phyloP scores from a whole-genome alignment of 31 red algal genomes.

The Odonthalia washingtoniensis region DNA sequence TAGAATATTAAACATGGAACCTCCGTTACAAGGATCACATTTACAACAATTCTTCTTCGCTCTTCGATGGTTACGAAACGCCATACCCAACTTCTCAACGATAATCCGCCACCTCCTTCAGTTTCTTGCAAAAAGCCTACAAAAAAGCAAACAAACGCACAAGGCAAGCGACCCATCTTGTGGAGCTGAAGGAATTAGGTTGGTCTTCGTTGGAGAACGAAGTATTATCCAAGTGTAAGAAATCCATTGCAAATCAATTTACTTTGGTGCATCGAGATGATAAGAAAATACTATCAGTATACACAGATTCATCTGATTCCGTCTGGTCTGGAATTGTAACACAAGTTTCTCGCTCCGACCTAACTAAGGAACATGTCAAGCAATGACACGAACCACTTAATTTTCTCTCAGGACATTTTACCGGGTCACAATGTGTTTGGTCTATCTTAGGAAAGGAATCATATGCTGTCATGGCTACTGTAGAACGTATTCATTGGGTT shows the following conservation, averaged over 20 bases:
- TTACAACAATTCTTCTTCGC: background rate
- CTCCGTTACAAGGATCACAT: background rate
- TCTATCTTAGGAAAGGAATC: background rate
- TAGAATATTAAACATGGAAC: background rate
- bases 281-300: conserved; percentile 5
- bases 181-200: background rate
- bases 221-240: background rate
- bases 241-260: background rate
- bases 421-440: background rate
- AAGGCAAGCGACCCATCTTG: background rate
- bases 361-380: background rate
- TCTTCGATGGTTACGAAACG: background rate
- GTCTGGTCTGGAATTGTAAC: conserved; percentile 33
- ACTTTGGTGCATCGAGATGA: background rate
- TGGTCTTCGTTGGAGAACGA: background rate
- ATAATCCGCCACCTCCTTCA: background rate
- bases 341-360: background rate
- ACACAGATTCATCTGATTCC: conserved; percentile 18
- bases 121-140: background rate
- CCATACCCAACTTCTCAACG: background rate
- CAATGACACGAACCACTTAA: background rate
- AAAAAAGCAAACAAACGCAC: background rate
- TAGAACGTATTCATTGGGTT: conserved; percentile 5
- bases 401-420: background rate
- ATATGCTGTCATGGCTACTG: background rate